Base-by-base conservation (phyloP, 495 filamentous ascomycete genomes). In the Cudoniella acicularis region DNA sequence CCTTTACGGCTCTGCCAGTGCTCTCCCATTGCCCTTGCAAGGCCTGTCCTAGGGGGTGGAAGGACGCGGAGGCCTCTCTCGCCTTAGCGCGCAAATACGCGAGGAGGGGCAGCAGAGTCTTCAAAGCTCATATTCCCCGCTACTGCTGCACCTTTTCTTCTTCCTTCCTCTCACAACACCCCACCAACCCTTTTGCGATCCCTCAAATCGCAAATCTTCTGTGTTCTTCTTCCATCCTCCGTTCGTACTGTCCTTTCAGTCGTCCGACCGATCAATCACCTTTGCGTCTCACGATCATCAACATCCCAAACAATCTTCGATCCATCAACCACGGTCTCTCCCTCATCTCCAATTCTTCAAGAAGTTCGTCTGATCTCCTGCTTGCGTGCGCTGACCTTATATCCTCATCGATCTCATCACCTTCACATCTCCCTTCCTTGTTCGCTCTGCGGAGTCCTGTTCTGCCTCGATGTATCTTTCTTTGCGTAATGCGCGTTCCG, bases 391-490 rank as follows among this genome's bases (percentile, higher is more conserved):
- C 64, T 66, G 66, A 69, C 62, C 54, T 59, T 55, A 30, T 27
- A 20, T 60, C n/a, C n/a, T n/a, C 54, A 51, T 60, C 60, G 55
- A 61, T 60, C 51, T 52, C 60, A 52, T 65, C 58, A 30, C 52
- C 30, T 62, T 62, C 60, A 59, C 54, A 45, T 56, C 49, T 60
- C 53, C 66, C 54, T 56, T 66, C 58, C 52, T 56, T 54, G 52
- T 69, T 57, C 61, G 57, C 61, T 66, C 50, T 42, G 61, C 63
- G 55, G 63, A 60, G 49, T 66, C 58, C 66, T 64, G 64, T 66
- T 66, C 60, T 66, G 57, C 63, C 57, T 66, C 63, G 63, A 64
- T 69, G 66, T 69, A 66, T 66, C 60, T 66, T 69, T 66, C 61
- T 56, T 69, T 69, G 60, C 36, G 42, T 61, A 60, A 59, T 56